Base-by-base conservation (phyloP, 441 rosid genomes). In the Dalechampia spathulata region DNA sequence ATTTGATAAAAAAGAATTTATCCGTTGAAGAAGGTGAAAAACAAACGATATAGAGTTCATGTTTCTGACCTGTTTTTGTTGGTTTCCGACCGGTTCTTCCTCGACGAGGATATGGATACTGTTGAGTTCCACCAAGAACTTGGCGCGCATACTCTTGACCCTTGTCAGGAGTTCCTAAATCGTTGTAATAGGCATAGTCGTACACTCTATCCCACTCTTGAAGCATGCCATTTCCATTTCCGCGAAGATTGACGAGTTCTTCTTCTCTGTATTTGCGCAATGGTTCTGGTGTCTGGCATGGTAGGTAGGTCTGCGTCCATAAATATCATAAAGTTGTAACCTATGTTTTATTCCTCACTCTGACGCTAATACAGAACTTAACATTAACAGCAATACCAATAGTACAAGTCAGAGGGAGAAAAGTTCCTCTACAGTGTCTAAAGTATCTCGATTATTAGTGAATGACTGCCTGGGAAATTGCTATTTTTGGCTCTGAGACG, bases 151-250 rank as follows among this genome's bases (percentile, higher is more conserved):
- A 65, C 1, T 67, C 63, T 10, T 62, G 38, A 45, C 92, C 90
- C 54, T 78, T 83, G 52, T 90, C 94, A 0, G 96, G 96, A 71
- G 61, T 67, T 63, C 86, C 96, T 57, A 91, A 65, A 72, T 87
- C 96, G 41, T 87, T 91, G 80, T 87, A 91, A 70, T 62, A 74
- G 66, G 74, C 95, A 63, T 87, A 87, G 65, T 83, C 98, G 49
- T 91, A 91, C 19, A 83, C 90, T 72, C 98, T 79, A 64, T 91
- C 96, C 98, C 98, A 87, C 55, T 87, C 92, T 52, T 72, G 78
- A 49, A 85, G 75, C 72, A 71, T 75, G 20, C 79, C 80, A 27
- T 61, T 72, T 6, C 83, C 86, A 53, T 81, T 62, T 49, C 92
- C 96, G 11, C 83, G 74, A 15, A 91, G 77, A 60, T 70, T 74